Conservation (phyloP, 495 filamentous ascomycete species). For the Trichocladium uniseriatum region DNA sequence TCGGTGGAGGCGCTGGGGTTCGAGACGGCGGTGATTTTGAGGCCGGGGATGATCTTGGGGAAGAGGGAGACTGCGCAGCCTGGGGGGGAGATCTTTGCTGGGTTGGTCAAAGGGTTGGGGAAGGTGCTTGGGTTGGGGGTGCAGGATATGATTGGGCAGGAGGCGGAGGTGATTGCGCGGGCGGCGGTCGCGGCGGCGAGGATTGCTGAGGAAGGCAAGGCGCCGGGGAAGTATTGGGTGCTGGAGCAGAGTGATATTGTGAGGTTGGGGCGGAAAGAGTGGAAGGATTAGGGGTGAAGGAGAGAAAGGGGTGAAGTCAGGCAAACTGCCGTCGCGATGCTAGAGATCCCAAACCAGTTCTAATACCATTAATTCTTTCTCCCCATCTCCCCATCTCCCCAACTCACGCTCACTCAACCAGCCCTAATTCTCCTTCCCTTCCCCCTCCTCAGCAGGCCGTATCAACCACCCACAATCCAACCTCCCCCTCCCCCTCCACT, state of each 20-base stretch:
- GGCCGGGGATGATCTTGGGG: slow-evolving; percentile 69
- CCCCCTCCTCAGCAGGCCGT: no score
- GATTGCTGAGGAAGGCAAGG: slow-evolving; percentile 37
- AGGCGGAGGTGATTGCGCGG: slow-evolving; percentile 61
- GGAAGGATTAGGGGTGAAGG: slow-evolving; percentile 18
- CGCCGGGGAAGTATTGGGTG: slow-evolving; percentile 40
- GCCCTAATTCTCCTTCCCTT: no score
- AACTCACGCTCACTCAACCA: no score
- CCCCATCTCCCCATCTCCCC: no score
- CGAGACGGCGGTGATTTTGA: slow-evolving; percentile 61
- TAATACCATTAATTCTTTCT: no score
- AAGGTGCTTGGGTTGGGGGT: slow-evolving; percentile 30
- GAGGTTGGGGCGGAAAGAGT: slow-evolving; percentile 37
- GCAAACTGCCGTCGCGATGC: no score
- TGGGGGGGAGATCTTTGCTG: slow-evolving; percentile 38
- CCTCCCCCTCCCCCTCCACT: not conserved
- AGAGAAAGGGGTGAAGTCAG: not conserved
- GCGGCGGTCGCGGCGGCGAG: slow-evolving; percentile 56
- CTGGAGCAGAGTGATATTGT: slow-evolving; percentile 41
- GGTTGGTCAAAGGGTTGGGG: slow-evolving; percentile 46
- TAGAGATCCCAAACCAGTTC: no score
- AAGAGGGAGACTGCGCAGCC: slow-evolving; percentile 49
- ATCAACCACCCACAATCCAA: no score
- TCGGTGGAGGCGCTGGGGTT: slow-evolving; percentile 62
- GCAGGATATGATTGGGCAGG: slow-evolving; percentile 63